Percentiles rank a stretch among this genome's conserved stretches.
These are phyloP conservation scores for Venustampulla echinocandica DNA, from an alignment of 495 filamentous ascomycete genomes.

Conservation along the genomic window DNA sequence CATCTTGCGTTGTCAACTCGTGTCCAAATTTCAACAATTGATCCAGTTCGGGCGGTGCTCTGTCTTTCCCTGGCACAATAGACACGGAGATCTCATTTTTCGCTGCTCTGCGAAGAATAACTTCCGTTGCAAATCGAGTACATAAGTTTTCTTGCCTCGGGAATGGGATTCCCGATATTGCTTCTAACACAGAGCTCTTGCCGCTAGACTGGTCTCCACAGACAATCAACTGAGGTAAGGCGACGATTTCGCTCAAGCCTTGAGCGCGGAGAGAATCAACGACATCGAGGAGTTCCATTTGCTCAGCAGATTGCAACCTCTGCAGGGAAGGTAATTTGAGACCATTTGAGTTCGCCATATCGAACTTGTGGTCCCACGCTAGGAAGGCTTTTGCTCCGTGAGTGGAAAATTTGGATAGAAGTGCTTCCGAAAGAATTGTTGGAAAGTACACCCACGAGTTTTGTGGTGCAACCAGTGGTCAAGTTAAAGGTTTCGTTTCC, in stretches of 20 bases:
- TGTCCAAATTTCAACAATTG: constrained; percentile 8
- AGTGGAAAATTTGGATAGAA: too few species aligned
- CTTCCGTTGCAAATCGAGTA: constrained; percentile 50
- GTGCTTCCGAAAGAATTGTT: too few species aligned
- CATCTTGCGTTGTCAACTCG: constrained; percentile 1
- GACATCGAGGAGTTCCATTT: constrained; percentile 35
- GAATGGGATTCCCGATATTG: constrained; percentile 55
- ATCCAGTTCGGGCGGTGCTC: constrained; percentile 3
- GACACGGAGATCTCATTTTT: constrained; percentile 9
- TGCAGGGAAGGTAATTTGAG: constrained; percentile 1
- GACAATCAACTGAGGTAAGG: constrained; percentile 56
- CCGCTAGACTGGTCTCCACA: constrained; percentile 55
- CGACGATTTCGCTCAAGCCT: constrained; percentile 50
- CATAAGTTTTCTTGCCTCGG: constrained; percentile 43
- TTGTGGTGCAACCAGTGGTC: too few species aligned
- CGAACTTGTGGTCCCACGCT: too few species aligned
- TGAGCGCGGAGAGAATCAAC: constrained; percentile 47
- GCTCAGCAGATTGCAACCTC: constrained; percentile 16
- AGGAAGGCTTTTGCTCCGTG: too few species aligned
- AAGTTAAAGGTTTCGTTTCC: too few species aligned
- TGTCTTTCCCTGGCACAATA: constrained; percentile 6
- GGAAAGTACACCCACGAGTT: too few species aligned
- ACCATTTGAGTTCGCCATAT: too few species aligned
- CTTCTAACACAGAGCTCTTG: constrained; percentile 60
- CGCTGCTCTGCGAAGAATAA: constrained; percentile 38